Evolutionary conservation across 1,284 basidiomycete species (phyloP).

Genomic region (Caloboletus firmus): DNA sequence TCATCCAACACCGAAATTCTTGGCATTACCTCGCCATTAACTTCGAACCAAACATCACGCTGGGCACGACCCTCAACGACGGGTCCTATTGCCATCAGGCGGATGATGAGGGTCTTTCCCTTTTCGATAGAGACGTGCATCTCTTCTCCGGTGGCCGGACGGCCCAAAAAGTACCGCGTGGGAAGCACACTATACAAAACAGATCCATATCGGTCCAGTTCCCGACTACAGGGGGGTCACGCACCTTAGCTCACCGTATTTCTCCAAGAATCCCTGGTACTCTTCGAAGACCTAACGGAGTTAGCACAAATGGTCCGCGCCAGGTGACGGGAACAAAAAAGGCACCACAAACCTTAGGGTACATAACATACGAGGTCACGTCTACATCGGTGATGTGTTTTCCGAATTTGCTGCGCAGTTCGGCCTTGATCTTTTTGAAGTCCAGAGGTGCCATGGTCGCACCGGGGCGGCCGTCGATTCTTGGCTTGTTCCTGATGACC

Average conservation of each 20-base stretch:
- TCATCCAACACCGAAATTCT: constrained; percentile 4
- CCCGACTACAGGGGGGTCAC: constrained; percentile 22
- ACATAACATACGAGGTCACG: constrained; percentile 95
- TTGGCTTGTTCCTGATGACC: constrained; percentile 91
- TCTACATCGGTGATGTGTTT: constrained; percentile 92
- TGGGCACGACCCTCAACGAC: constrained; percentile 89
- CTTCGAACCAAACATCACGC: constrained; percentile 98
- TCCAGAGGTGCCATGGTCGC: constrained; percentile 84
- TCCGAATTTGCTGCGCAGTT: constrained; percentile 92
- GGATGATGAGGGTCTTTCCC: constrained; percentile 96
- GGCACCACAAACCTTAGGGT: constrained; percentile 70
- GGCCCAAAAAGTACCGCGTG: constrained; percentile 96
- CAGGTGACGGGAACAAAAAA: constrained; percentile 2
- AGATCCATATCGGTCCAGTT: constrained; percentile 19
- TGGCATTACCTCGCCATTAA: constrained; percentile 82
- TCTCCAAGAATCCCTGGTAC: constrained; percentile 91
- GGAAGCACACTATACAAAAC: constrained; percentile 71
- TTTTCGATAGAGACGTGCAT: constrained; percentile 97
- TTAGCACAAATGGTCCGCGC: constrained; percentile 16
- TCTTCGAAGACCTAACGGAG: constrained; percentile 87
- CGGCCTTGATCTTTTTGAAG: constrained; percentile 94
- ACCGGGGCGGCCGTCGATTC: constrained; percentile 93
- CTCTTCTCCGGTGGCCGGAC: constrained; percentile 91
- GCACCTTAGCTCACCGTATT: constrained; percentile 92
- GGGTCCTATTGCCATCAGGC: constrained; percentile 92